Percentiles rank a stretch among this genome's conserved stretches.
These are phyloP conservation scores for Leccinum holopus DNA, from an alignment of 1,284 basidiomycete species.

Conservation along the genomic window DNA sequence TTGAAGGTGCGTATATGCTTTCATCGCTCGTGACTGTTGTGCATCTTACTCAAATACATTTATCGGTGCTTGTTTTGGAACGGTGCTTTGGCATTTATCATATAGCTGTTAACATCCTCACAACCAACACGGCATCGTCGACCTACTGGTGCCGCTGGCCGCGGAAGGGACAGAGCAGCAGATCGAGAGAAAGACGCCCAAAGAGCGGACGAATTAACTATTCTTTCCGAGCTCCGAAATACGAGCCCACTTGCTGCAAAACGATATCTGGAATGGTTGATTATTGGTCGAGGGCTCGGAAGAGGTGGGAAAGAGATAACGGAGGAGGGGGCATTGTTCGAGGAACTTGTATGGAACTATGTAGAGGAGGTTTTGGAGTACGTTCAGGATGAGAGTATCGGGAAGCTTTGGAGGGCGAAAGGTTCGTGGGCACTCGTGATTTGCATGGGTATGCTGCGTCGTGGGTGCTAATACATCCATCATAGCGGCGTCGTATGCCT, in stretches of 20 bases:
- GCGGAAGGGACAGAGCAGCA: constrained; percentile 22
- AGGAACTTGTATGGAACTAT: constrained; percentile 54
- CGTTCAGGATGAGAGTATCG: constrained; percentile 47
- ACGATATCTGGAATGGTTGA: constrained; percentile 77
- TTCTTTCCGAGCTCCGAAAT: constrained; percentile 53
- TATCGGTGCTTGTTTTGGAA: not conserved
- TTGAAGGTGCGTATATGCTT: constrained; percentile 54
- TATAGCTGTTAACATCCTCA: constrained; percentile 55
- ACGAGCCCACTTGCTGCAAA: constrained; percentile 44
- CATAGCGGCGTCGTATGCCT: constrained; percentile 51
- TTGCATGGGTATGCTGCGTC: not conserved
- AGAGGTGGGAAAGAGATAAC: constrained; percentile 35
- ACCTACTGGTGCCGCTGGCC: constrained; percentile 27
- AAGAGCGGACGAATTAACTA: constrained; percentile 49
- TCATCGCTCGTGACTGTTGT: not conserved
- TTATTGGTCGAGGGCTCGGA: constrained; percentile 65
- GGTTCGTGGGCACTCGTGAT: constrained; percentile 36
- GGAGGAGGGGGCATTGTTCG: constrained; percentile 39
- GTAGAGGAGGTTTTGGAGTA: constrained; percentile 54
- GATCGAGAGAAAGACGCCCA: constrained; percentile 25
- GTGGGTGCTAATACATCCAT: not conserved
- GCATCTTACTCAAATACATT: not conserved
- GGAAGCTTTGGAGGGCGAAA: constrained; percentile 73
- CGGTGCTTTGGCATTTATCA: not conserved
- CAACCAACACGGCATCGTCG: constrained; percentile 19